These are phyloP conservation scores for Metarhizium guizhouense DNA, from an alignment of 2,329 filamentous ascomycete species.

Conservation along the genomic window DNA sequence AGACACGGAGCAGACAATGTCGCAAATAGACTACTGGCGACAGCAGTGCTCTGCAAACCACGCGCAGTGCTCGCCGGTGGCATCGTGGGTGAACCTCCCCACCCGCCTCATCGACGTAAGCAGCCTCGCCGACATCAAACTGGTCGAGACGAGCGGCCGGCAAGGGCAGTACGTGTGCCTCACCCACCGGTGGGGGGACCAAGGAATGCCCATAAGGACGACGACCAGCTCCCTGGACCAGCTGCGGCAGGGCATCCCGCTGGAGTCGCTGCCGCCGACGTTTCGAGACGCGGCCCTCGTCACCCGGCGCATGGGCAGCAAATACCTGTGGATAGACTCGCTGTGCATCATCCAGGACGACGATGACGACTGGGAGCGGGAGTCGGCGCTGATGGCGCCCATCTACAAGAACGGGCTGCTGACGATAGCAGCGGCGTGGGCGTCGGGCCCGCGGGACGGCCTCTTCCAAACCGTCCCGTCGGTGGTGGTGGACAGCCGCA, in stretches of 20 bases:
- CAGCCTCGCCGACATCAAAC: not conserved
- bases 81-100: not conserved
- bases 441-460: not conserved
- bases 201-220: not conserved
- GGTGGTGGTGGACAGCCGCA: not conserved
- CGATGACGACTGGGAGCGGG: constrained; percentile 10
- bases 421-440: not conserved
- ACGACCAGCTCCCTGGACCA: not conserved
- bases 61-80: not conserved
- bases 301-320: constrained; percentile 6
- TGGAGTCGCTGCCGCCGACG: not conserved
- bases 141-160: not conserved
- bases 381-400: constrained; percentile 8
- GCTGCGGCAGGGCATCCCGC: not conserved
- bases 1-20: not conserved
- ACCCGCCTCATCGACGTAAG: not conserved
- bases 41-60: not conserved
- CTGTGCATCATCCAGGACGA: constrained; percentile 17
- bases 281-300: constrained; percentile 11
- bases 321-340: constrained; percentile 18
- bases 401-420: constrained; percentile 9
- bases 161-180: not conserved
- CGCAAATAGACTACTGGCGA: not conserved
- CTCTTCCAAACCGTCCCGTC: not conserved
- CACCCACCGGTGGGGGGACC: not conserved